These are phyloP conservation scores for Fusarium burgessii DNA, from an alignment of 2,329 filamentous ascomycete species.

Conservation along the genomic window DNA sequence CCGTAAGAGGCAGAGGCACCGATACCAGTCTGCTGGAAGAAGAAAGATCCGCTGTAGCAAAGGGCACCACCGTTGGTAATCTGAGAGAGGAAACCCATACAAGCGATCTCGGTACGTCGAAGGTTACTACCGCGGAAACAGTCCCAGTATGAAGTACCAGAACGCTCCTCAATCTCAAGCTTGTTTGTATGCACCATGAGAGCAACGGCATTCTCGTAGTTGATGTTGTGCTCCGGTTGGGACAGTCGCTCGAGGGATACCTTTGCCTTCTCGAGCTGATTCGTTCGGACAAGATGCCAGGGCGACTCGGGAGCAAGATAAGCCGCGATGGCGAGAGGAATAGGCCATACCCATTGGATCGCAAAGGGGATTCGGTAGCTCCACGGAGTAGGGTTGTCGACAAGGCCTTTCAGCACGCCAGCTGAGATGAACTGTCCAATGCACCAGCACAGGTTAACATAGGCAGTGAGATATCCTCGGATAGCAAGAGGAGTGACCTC, in stretches of 20 bases:
- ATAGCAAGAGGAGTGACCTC: conserved; percentile 58
- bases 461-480: conserved; percentile 58
- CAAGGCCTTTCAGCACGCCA: conserved; percentile 55
- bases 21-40: conserved; percentile 61
- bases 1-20: conserved; percentile 53
- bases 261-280: conserved; percentile 50
- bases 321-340: conserved; percentile 50
- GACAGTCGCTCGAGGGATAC: conserved; percentile 50
- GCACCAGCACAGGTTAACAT: conserved; percentile 59
- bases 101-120: conserved; percentile 60
- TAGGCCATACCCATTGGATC: conserved; percentile 56
- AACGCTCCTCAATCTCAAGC: conserved; percentile 56
- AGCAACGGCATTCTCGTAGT: conserved; percentile 54
- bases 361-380: conserved; percentile 57
- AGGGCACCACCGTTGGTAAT: conserved; percentile 56
- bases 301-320: conserved; percentile 54
- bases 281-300: conserved; percentile 53
- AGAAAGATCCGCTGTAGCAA: conserved; percentile 59
- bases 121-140: conserved; percentile 62
- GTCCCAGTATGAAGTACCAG: conserved; percentile 57
- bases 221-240: conserved; percentile 48
- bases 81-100: conserved; percentile 57
- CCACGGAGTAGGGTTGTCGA: conserved; percentile 51
- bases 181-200: conserved; percentile 61
- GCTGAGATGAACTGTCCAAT: conserved; percentile 58